phyloP scores from a whole-genome alignment of 768 basidiomycete genomes.

The Boletus pseudo-olivaceus region DNA sequence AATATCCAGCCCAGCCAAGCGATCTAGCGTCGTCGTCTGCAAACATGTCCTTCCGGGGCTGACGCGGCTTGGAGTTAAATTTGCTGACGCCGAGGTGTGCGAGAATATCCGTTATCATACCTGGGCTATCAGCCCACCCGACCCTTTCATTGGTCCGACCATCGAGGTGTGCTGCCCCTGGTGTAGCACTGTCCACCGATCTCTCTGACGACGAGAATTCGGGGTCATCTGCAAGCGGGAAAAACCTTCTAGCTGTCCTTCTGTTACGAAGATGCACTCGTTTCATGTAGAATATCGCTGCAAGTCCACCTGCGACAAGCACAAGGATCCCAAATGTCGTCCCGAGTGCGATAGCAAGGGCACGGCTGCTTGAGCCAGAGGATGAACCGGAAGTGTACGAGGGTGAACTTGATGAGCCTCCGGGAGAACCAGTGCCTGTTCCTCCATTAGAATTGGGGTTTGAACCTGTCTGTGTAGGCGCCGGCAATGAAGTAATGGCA shows the following conservation, averaged over 20 bases:
- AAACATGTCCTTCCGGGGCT: constrained; percentile 63
- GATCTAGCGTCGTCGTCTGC: constrained; percentile 69
- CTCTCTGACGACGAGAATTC: constrained; percentile 12
- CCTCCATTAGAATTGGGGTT: constrained; percentile 7
- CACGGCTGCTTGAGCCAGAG: constrained; percentile 22
- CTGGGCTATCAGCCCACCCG: neutral
- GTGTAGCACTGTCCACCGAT: constrained; percentile 3
- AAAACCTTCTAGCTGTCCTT: constrained; percentile 11
- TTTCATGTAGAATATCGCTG: constrained; percentile 43
- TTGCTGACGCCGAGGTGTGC: constrained; percentile 22
- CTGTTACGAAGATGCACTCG: constrained; percentile 21
- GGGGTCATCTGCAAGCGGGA: constrained; percentile 18
- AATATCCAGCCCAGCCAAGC: constrained; percentile 31
- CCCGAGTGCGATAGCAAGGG: constrained; percentile 57
- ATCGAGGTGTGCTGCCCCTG: constrained; percentile 1
- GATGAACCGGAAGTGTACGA: constrained; percentile 13
- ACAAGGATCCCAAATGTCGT: constrained; percentile 59
- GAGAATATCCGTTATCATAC: constrained; percentile 19
- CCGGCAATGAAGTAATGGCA: constrained; percentile 33
- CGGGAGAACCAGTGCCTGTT: constrained; percentile 7
- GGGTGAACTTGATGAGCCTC: constrained; percentile 9
- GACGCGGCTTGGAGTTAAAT: constrained; percentile 2
- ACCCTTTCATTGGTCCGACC: constrained; percentile 1
- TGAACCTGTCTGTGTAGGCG: constrained; percentile 31
- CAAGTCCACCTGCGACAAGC: constrained; percentile 42